Evolutionary conservation across 805 yeast genomes (phyloP).

Genomic region (Debaryomyces hansenii): DNA sequence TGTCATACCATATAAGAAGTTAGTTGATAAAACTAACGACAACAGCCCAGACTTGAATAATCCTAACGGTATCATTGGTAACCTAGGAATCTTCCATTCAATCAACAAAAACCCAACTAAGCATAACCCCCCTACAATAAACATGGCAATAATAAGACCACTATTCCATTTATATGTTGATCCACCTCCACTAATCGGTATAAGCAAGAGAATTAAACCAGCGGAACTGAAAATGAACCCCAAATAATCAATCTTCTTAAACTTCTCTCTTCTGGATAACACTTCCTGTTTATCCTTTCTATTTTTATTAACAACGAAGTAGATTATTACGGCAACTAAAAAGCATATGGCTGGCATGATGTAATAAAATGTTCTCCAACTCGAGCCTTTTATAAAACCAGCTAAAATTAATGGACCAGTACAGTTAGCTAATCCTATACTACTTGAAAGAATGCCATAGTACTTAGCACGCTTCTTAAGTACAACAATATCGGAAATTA

Average conservation of each 20-base stretch:
- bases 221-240: conserved; percentile 52
- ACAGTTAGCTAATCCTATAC: conserved; percentile 50
- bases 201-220: conserved; percentile 47
- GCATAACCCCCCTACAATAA: conserved; percentile 27
- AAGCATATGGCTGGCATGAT: conserved; percentile 44
- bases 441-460: conserved; percentile 53
- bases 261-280: conserved; percentile 33
- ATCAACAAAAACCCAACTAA: conserved; percentile 45
- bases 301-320: conserved; percentile 32
- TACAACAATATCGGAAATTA: conserved; percentile 57
- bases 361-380: conserved; percentile 57
- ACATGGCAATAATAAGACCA: conserved; percentile 32
- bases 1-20: conserved; percentile 49
- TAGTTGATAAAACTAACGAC: conserved; percentile 28
- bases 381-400: conserved; percentile 40
- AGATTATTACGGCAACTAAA: conserved; percentile 24
- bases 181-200: conserved; percentile 64
- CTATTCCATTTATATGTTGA: conserved; percentile 54
- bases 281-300: conserved; percentile 21
- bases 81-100: conserved; percentile 48
- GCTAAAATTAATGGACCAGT: conserved; percentile 58
- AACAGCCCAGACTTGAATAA: conserved; percentile 38
- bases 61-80: conserved; percentile 57
- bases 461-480: conserved; percentile 52
- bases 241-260: conserved; percentile 48